Evolutionary conservation across 768 basidiomycete genomes (phyloP), one percentile per base, ranked within the genome.

Genomic region (Pleurotus eryngii): DNA sequence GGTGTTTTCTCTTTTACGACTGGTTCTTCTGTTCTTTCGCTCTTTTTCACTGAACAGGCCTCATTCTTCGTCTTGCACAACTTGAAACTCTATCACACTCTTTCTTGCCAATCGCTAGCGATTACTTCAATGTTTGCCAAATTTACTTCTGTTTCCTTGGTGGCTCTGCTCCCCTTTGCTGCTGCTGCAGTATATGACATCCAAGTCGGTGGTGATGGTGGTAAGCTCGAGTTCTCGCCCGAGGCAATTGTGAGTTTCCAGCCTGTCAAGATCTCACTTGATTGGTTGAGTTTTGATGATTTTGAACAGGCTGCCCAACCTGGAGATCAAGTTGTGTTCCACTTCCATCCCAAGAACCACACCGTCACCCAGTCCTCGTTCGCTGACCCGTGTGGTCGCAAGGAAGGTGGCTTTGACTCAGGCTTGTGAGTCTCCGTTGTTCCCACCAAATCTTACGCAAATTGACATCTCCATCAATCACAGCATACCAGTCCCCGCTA

Each of bases 151-250:
- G 60, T 79, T 67, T 74, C 76, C 62, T 64, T 81, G 71, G 74
- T 84, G 70, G 74, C 71, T 64, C 68, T 83, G 62, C 63, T 78
- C 67, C 78, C 80, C 67, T 71, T 80, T 63, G 79, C 75, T 67
- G 71, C 74, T 63, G 80, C 77, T 68, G 70, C 70, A 61, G 74
- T 81, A 58, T 71, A 77, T 63, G 76, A 85, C 68, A 65, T 87
- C 60, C 73, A 80, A 68, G 85, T 87, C 60, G 83, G 79, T 51
- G 70, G 74, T 61, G 67, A 72, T 54, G 71, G 64, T 60, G 79
- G 77, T 42, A 61, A 64, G 48, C 64, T 82, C 38, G 64, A 63
- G 7, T 86, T 75, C 67, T 67, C 67, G 37, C 85, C 83, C 4
- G 77, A 81, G 58, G 77, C 79, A n/a, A 76, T 85, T 58, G 83